A percentile compares a stretch with the other conserved stretches of the same genome.
These are phyloP conservation scores for Wickerhamomyces strasburgensis DNA, from an alignment of 805 yeast genomes.

Conservation along the genomic window DNA sequence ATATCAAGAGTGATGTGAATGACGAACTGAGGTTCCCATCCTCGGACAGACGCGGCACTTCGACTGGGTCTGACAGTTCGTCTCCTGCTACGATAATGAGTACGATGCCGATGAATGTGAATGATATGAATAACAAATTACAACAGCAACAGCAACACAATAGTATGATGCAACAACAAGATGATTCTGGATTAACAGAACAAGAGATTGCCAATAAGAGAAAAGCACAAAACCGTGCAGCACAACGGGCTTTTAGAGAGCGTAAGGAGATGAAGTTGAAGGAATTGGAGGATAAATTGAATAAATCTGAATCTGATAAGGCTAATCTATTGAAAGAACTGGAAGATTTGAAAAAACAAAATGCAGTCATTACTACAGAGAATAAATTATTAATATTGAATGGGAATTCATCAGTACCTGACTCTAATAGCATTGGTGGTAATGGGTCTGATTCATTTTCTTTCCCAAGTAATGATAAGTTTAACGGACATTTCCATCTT, in stretches of 20 bases:
- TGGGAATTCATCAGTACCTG: slow-evolving; percentile 1
- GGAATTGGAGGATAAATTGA: slow-evolving; percentile 58
- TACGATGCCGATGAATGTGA: slow-evolving; percentile 8
- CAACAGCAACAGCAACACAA: too few relatives aligned
- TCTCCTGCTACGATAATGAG: slow-evolving; percentile 15
- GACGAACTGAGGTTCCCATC: neutral
- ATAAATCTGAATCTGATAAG: slow-evolving; percentile 52
- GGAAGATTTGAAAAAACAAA: slow-evolving; percentile 48
- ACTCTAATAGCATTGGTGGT: too few relatives aligned
- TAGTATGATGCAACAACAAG: slow-evolving; percentile 2
- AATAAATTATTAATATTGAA: slow-evolving; percentile 48
- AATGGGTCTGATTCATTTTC: slow-evolving; percentile 21
- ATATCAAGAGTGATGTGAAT: neutral
- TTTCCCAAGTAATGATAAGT: slow-evolving; percentile 25
- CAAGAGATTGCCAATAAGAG: slow-evolving; percentile 49
- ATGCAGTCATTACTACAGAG: slow-evolving; percentile 54
- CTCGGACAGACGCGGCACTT: neutral
- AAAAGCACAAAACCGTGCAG: slow-evolving; percentile 80
- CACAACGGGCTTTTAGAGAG: slow-evolving; percentile 83
- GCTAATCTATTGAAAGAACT: slow-evolving; percentile 41
- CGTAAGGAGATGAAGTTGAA: slow-evolving; percentile 69
- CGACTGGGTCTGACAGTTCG: slow-evolving; percentile 17
- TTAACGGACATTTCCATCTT: too few relatives aligned
- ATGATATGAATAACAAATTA: slow-evolving; percentile 9
- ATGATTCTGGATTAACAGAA: slow-evolving; percentile 14